A percentile compares a stretch with the other conserved stretches of the same genome.
phyloP scores from a whole-genome alignment of 139 green algal species.

The Chlamydomonas sp. region DNA sequence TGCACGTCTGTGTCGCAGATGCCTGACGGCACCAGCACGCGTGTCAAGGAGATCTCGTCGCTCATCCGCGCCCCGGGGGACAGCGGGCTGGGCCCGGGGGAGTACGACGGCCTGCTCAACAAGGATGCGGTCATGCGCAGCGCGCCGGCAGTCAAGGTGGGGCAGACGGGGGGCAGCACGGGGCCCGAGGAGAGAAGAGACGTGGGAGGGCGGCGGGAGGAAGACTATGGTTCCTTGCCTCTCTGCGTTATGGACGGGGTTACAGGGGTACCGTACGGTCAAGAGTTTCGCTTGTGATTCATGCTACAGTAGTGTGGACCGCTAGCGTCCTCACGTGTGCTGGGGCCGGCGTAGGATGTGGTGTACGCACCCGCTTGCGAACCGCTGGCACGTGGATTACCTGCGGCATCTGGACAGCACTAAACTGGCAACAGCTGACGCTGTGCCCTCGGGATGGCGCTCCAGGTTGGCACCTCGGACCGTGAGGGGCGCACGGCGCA shows the following conservation, averaged over 20 bases:
- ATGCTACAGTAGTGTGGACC: too few species aligned
- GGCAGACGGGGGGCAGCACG: neutral
- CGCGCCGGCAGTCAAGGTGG: slow-evolving; percentile 9
- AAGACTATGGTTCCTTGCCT: too few species aligned
- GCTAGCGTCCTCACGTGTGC: too few species aligned
- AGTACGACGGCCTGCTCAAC: neutral
- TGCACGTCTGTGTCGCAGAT: neutral
- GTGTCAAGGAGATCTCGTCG: slow-evolving; percentile 43
- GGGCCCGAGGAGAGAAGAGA: neutral
- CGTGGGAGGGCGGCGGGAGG: neutral
- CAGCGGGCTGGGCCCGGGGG: slow-evolving; percentile 44
- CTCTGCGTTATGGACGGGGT: too few species aligned
- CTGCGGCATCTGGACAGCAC: neutral
- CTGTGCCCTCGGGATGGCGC: neutral
- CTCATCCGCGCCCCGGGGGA: neutral
- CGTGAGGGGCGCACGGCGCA: slow-evolving; percentile 28
- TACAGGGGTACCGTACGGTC: too few species aligned
- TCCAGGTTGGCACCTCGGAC: slow-evolving; percentile 25
- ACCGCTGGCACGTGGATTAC: too few species aligned
- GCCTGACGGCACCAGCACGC: slow-evolving; percentile 25
- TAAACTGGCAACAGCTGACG: neutral
- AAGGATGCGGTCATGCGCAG: slow-evolving; percentile 14
- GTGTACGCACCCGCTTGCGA: too few species aligned
- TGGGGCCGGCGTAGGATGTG: too few species aligned
- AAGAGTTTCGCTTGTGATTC: too few species aligned